phyloP scores from a whole-genome alignment of 129 eudicot genomes.

The Tanacetum coccineum region DNA sequence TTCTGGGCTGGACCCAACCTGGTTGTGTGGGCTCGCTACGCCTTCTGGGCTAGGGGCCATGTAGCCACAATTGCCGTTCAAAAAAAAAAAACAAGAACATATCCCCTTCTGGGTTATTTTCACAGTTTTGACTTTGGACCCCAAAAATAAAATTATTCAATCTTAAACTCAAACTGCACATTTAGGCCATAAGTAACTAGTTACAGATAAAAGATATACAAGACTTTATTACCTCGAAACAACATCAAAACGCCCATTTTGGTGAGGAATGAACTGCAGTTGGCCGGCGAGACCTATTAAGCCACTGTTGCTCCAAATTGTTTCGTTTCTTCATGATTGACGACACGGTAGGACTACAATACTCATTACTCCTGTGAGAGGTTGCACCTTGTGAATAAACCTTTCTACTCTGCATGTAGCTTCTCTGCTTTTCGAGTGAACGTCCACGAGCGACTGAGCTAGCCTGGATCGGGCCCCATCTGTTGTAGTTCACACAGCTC shows the following conservation, averaged over 20 bases:
- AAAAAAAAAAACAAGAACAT: no score
- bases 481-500: constrained; percentile 81
- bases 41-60: no score
- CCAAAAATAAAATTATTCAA: constrained; percentile 9
- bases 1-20: no score
- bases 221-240: constrained; percentile 26
- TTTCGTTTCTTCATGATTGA: constrained; percentile 91
- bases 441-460: constrained; percentile 63
- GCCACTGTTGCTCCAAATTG: constrained; percentile 60
- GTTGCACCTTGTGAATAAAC: constrained; percentile 77
- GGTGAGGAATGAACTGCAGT: constrained; percentile 71
- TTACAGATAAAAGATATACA: constrained; percentile 1
- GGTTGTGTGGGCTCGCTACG: no score
- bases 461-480: constrained; percentile 77
- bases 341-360: constrained; percentile 85
- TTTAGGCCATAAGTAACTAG: constrained; percentile 8
- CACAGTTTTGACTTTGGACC: not conserved
- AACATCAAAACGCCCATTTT: constrained; percentile 60
- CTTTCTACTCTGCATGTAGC: constrained; percentile 69
- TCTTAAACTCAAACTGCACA: constrained; percentile 29
- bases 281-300: constrained; percentile 41
- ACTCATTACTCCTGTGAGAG: constrained; percentile 65
- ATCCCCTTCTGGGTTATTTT: not conserved
- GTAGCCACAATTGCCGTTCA: no score
- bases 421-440: constrained; percentile 60